Evolutionary conservation across 1,284 basidiomycete species (phyloP), one percentile per base, ranked within the genome.

Genomic region (Puccinia hordei): DNA sequence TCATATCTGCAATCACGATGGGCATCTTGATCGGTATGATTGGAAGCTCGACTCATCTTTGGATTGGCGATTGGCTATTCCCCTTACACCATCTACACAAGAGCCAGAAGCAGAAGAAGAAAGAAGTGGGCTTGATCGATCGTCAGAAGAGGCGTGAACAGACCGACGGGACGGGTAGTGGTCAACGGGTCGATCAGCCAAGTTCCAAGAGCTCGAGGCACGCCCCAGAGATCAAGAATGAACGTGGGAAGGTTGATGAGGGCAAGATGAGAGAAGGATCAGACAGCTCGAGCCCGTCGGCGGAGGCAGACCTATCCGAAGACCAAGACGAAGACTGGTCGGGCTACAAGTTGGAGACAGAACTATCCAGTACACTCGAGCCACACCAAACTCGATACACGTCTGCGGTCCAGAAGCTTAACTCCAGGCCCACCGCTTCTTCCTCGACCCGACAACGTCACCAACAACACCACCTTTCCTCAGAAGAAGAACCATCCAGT

Each of bases 11-110:
- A 27, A 53, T 71, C 27, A 8, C 9, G 19, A 33, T 71, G 68
- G 68, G 68, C 3, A 22, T 71, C 0, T n/a, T 71, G 6, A 71
- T 71, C 30, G 68, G 68, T 15, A 33, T 12, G 51, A 6, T 71
- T 30, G 68, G 46, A n/a, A 51, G 68, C 15, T 51, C 46, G 27
- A 71, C 46, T 9, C 68, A 71, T 49, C 15, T 51, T 0, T 24
- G 6, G 6, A 53, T 71, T 12, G 46, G 68, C 44, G 33, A 71
- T 53, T 53, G 68, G 51, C 17, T 71, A 19, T 71, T 71, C 46
- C 68, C 68, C 24, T 33, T 71, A 5, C 63, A 66, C 44, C 66
- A 46, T 22, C 9, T 1, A 12, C 13, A 51, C 12, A 49, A 71
- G 44, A 49, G 33, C 9, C 15, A 49, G 2, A 69, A 51, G 8